phyloP scores from a whole-genome alignment of 768 basidiomycete species.

The Pleurotus tuoliensis region DNA sequence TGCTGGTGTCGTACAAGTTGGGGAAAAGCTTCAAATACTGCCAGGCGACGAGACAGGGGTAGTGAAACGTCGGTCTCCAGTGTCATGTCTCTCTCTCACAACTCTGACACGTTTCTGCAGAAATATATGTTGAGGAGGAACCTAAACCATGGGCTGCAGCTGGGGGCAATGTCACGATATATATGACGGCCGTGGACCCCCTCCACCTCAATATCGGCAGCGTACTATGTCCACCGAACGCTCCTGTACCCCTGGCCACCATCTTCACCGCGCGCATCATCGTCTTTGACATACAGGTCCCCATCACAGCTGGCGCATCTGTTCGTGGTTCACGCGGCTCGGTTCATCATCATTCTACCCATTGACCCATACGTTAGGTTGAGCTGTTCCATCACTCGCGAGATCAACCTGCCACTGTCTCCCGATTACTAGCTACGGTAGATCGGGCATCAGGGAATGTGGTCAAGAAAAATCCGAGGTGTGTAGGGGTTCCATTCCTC shows the following conservation, averaged over 20 bases:
- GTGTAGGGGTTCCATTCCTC: conserved; percentile 14
- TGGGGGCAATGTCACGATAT: conserved; percentile 85
- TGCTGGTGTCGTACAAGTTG: conserved; percentile 88
- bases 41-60: conserved; percentile 90
- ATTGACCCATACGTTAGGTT: conserved; percentile 41
- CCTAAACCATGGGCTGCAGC: conserved; percentile 84
- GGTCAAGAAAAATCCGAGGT: conserved; percentile 81
- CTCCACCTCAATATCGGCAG: conserved; percentile 84
- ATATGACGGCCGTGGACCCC: conserved; percentile 79
- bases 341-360: background rate
- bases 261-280: conserved; percentile 85
- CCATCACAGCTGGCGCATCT: conserved; percentile 83
- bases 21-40: conserved; percentile 79
- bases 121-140: conserved; percentile 80
- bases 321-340: conserved; percentile 36
- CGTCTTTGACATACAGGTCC: conserved; percentile 88
- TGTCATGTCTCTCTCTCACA: background rate
- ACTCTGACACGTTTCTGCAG: conserved; percentile 35
- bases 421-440: conserved; percentile 71
- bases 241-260: conserved; percentile 72
- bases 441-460: conserved; percentile 77
- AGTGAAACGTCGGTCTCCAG: conserved; percentile 54
- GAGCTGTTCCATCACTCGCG: conserved; percentile 94
- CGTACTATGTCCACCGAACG: conserved; percentile 75
- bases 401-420: conserved; percentile 87